Conservation (phyloP, 2,329 filamentous ascomycete genomes). For the Alternaria ethzedia region DNA sequence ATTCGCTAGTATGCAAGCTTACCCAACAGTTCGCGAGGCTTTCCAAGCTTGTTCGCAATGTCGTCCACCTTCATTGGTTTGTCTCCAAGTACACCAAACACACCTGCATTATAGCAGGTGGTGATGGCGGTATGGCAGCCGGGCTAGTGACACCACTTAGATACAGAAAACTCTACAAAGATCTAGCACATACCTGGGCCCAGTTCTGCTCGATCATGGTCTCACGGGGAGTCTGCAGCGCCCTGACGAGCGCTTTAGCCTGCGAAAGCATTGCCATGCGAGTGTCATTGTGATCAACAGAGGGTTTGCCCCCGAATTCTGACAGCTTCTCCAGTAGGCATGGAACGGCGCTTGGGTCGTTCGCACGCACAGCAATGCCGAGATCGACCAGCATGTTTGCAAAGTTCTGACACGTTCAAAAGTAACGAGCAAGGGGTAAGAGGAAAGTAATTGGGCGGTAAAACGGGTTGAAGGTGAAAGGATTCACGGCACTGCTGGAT, state of each 20-base stretch:
- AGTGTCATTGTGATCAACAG: neutral
- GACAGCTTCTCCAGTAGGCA: neutral
- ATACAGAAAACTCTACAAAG: neutral
- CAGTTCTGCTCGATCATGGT: neutral
- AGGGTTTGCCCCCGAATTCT: neutral
- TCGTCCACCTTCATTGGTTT: neutral
- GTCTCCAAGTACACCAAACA: neutral
- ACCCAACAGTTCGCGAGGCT: neutral
- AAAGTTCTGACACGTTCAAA: neutral
- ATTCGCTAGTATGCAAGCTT: neutral
- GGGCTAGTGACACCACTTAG: neutral
- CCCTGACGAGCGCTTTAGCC: neutral
- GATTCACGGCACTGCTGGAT: neutral
- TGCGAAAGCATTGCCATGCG: neutral
- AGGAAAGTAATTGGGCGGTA: neutral
- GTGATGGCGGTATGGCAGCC: neutral
- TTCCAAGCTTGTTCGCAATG: neutral
- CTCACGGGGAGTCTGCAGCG: neutral
- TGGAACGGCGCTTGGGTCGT: neutral
- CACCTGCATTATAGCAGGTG: neutral
- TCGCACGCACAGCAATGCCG: neutral
- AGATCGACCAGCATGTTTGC: neutral
- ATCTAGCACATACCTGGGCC: neutral
- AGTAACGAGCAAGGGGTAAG: neutral
- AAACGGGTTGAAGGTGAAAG: neutral